Evolutionary conservation across 306 rosid species (phyloP).

Genomic region (Castanea crenata): DNA sequence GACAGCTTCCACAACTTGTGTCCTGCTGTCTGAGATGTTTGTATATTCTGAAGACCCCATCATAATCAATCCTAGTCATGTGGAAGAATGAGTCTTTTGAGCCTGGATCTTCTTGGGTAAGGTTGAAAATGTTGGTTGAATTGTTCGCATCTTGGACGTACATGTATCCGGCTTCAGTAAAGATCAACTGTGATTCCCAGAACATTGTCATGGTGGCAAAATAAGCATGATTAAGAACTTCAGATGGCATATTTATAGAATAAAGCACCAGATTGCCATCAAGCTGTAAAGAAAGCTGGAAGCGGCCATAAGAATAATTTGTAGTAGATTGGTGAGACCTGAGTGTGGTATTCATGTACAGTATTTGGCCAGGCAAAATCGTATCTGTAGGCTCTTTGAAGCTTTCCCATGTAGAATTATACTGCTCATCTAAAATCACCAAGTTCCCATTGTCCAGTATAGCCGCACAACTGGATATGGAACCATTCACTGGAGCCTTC

Average conservation of each 20-base stretch:
- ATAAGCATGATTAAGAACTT: background rate
- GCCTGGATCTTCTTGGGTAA: background rate
- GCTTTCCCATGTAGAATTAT: slow-evolving; percentile 28
- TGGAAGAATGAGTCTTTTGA: slow-evolving; percentile 4
- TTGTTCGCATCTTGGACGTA: background rate
- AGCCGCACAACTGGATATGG: background rate
- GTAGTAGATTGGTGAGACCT: slow-evolving; percentile 5
- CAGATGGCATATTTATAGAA: background rate
- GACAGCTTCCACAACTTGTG: slow-evolving; percentile 3
- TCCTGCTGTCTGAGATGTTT: background rate
- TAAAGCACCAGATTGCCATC: slow-evolving; percentile 25
- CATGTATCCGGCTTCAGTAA: slow-evolving; percentile 27
- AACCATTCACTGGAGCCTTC: background rate
- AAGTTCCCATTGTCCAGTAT: slow-evolving; percentile 29
- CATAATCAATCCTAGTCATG: slow-evolving; percentile 30
- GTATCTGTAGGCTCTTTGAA: slow-evolving; percentile 28
- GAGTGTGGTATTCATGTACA: slow-evolving; percentile 1
- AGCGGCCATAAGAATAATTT: slow-evolving; percentile 25
- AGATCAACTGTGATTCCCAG: slow-evolving; percentile 1
- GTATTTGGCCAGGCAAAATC: slow-evolving; percentile 29
- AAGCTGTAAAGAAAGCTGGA: slow-evolving; percentile 7
- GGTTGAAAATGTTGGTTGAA: no score
- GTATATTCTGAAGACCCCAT: slow-evolving; percentile 24
- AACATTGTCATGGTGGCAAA: background rate
- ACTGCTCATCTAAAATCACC: slow-evolving; percentile 4